Evolutionary conservation across 164 flowering plant species (phyloP).

Genomic region (Macadamia integrifolia): DNA sequence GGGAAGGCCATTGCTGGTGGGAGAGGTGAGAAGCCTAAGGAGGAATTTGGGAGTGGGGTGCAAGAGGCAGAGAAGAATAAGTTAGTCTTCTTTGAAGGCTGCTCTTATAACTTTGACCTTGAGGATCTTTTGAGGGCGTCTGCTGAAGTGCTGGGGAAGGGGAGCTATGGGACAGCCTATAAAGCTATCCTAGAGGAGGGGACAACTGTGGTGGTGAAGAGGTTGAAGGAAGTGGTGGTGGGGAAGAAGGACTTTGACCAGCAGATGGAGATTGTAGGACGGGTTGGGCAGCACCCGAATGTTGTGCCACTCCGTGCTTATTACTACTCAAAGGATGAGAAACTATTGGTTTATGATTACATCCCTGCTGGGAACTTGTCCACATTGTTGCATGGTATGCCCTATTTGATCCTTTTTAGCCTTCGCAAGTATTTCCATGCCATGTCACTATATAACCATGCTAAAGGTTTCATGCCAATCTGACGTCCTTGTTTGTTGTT

Average conservation of each 20-base stretch:
- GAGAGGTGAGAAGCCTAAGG: constrained; percentile 36
- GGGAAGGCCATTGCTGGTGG: constrained; percentile 27
- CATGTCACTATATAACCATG: no score
- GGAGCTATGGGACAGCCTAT: constrained; percentile 68
- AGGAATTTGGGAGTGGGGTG: constrained; percentile 59
- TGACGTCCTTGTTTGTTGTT: no score
- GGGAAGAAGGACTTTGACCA: constrained; percentile 58
- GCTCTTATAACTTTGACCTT: constrained; percentile 48
- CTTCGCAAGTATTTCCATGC: not conserved
- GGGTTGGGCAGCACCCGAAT: constrained; percentile 39
- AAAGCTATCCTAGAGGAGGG: constrained; percentile 63
- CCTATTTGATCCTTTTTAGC: not conserved
- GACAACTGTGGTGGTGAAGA: constrained; percentile 49
- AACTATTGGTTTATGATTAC: constrained; percentile 53
- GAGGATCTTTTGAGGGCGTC: constrained; percentile 72
- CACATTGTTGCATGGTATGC: constrained; percentile 46
- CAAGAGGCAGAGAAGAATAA: constrained; percentile 69
- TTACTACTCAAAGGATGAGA: constrained; percentile 67
- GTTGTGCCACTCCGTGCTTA: constrained; percentile 57
- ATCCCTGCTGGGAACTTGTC: constrained; percentile 44
- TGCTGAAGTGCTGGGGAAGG: constrained; percentile 82
- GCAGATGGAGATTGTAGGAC: constrained; percentile 52
- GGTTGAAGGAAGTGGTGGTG: constrained; percentile 47
- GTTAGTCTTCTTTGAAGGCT: constrained; percentile 53
- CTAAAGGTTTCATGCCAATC: no score